phyloP scores from a whole-genome alignment of 305 asterid genomes.

The Fraxinus floribunda region DNA sequence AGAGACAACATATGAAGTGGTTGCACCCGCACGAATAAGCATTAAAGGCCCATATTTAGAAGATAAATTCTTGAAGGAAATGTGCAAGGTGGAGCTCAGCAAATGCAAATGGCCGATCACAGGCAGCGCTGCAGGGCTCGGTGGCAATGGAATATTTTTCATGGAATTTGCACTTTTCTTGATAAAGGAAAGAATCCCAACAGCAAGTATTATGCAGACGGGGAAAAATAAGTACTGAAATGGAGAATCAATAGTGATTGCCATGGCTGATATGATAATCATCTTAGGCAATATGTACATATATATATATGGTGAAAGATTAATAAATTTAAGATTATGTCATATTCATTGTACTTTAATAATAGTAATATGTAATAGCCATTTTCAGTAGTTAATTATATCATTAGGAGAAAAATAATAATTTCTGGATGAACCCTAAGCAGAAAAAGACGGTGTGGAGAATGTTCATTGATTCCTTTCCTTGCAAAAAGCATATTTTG shows the following conservation, averaged over 20 bases:
- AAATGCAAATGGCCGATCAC: constrained; percentile 23
- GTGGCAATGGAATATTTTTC: constrained; percentile 9
- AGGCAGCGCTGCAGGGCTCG: constrained; percentile 14
- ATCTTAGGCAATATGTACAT: neutral
- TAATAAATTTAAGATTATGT: neutral
- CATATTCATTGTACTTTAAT: neutral
- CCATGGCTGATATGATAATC: constrained; percentile 8
- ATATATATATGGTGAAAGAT: neutral
- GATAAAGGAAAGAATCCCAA: neutral
- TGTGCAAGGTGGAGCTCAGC: constrained; percentile 18
- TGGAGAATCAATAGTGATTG: neutral
- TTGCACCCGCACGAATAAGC: constrained; percentile 13
- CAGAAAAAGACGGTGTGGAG: neutral
- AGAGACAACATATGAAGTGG: constrained; percentile 10
- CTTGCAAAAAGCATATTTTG: neutral
- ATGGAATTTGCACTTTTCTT: neutral
- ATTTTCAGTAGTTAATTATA: neutral
- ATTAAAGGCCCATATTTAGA: constrained; percentile 20
- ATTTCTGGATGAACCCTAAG: neutral
- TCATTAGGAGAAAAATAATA: neutral
- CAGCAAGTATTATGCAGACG: neutral
- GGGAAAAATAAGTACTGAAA: neutral
- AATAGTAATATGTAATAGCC: neutral
- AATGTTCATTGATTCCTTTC: neutral
- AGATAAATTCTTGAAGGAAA: constrained; percentile 23